These are phyloP conservation scores for Penicillium nordicum DNA, from an alignment of 2,329 filamentous ascomycete species.

Conservation along the genomic window DNA sequence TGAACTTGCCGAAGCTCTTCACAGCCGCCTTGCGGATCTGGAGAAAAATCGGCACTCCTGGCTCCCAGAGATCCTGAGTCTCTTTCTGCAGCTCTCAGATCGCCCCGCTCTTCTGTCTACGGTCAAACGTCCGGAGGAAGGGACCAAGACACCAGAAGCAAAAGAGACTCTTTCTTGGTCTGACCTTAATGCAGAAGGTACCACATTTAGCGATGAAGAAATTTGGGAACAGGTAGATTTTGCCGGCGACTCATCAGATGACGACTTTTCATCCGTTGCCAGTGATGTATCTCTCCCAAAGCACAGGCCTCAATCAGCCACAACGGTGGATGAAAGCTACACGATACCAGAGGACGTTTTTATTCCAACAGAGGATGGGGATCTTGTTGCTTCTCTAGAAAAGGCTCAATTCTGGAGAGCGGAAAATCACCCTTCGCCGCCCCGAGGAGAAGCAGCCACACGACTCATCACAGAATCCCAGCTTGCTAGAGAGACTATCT, in stretches of 20 bases:
- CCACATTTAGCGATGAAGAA: conserved; percentile 55
- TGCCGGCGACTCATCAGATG: conserved; percentile 39
- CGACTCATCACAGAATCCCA: conserved; percentile 65
- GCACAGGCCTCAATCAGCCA: conserved; percentile 27
- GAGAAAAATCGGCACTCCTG: conserved; percentile 56
- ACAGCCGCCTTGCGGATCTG: conserved; percentile 58
- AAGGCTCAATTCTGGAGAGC: conserved; percentile 49
- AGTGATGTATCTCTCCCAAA: conserved; percentile 32
- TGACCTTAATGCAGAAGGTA: conserved; percentile 73
- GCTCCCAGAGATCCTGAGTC: conserved; percentile 73
- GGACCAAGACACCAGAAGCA: conserved; percentile 46
- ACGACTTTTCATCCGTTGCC: conserved; percentile 33
- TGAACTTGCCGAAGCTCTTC: conserved; percentile 68
- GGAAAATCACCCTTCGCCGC: conserved; percentile 18
- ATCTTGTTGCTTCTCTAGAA: conserved; percentile 40
- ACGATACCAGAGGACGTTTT: conserved; percentile 35
- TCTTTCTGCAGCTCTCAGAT: conserved; percentile 79
- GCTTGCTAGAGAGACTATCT: conserved; percentile 71
- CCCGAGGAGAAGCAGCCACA: conserved; percentile 17
- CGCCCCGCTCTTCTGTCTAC: conserved; percentile 69
- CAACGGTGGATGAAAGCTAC: conserved; percentile 31
- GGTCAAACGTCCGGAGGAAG: conserved; percentile 59
- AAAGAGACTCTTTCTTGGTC: conserved; percentile 65
- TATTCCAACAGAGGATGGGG: conserved; percentile 29
- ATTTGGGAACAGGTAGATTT: conserved; percentile 44